These are phyloP conservation scores for Asterophora parasitica DNA, from an alignment of 768 basidiomycete genomes.

Conservation along the genomic window DNA sequence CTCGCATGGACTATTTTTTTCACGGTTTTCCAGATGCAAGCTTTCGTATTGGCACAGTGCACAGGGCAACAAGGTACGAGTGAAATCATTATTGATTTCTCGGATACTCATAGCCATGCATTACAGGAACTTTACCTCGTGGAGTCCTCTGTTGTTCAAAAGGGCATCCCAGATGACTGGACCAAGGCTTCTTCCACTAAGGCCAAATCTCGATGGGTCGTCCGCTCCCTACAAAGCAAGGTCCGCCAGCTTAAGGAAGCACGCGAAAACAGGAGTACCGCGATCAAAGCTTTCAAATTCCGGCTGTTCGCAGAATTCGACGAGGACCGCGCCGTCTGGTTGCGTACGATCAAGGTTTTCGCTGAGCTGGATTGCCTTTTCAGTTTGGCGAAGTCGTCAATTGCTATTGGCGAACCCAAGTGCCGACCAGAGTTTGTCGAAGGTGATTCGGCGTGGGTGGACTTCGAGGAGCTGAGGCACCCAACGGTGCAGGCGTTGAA, in stretches of 20 bases:
- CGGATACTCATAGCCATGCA: background rate
- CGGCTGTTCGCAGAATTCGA: slow-evolving; percentile 81
- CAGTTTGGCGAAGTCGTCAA: slow-evolving; percentile 84
- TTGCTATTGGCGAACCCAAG: slow-evolving; percentile 88
- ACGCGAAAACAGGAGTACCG: slow-evolving; percentile 76
- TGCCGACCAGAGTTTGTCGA: slow-evolving; percentile 89
- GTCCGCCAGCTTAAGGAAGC: slow-evolving; percentile 90
- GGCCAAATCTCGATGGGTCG: slow-evolving; percentile 70
- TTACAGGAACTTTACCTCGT: slow-evolving; percentile 85
- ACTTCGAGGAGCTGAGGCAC: slow-evolving; percentile 88
- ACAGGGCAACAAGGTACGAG: slow-evolving; percentile 69
- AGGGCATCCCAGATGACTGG: slow-evolving; percentile 81
- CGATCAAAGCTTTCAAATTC: slow-evolving; percentile 79
- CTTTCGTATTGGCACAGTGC: slow-evolving; percentile 55
- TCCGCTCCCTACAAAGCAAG: slow-evolving; percentile 63
- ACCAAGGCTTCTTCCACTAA: slow-evolving; percentile 76
- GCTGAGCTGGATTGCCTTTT: slow-evolving; percentile 97
- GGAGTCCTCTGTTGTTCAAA: slow-evolving; percentile 56
- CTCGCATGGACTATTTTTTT: slow-evolving; percentile 4
- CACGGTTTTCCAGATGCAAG: slow-evolving; percentile 21
- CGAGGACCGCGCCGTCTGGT: slow-evolving; percentile 72
- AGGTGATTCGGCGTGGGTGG: slow-evolving; percentile 70
- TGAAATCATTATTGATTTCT: too few relatives aligned
- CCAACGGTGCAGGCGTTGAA: slow-evolving; percentile 68
- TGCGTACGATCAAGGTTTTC: slow-evolving; percentile 78